A percentile compares a stretch with the other conserved stretches of the same genome.
Conservation (phyloP, 2,329 filamentous ascomycete species). For the Pestalotiopsis sp. region DNA sequence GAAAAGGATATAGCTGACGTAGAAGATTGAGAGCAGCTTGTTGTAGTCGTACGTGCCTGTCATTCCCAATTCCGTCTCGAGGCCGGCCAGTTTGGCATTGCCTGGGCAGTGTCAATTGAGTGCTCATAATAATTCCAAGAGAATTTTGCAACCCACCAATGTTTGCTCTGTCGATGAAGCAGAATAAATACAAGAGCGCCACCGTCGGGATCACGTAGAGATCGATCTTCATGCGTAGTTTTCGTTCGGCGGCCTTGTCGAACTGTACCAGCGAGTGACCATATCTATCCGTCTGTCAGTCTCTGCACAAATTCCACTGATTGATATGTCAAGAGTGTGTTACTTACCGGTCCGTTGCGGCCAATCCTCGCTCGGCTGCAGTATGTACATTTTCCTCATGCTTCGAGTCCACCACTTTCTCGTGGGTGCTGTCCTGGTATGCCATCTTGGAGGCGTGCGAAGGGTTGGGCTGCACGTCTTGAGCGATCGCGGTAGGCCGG, state of each 20-base stretch:
- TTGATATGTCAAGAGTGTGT: not conserved
- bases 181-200: slow-evolving; percentile 68
- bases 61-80: slow-evolving; percentile 64
- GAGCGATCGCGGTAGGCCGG: not conserved
- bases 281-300: slow-evolving; percentile 36
- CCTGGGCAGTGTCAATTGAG: slow-evolving; percentile 40
- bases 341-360: slow-evolving; percentile 49
- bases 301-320: not conserved
- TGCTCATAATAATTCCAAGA: not conserved
- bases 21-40: slow-evolving; percentile 68
- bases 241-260: slow-evolving; percentile 58
- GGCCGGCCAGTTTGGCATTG: slow-evolving; percentile 69
- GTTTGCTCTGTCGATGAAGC: slow-evolving; percentile 72
- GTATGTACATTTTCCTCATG: slow-evolving; percentile 22
- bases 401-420: not conserved
- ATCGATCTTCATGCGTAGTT: slow-evolving; percentile 64
- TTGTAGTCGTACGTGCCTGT: slow-evolving; percentile 68
- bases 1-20: slow-evolving; percentile 73
- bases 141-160: slow-evolving; percentile 51
- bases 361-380: slow-evolving; percentile 46
- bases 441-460: not conserved
- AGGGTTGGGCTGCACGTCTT: not conserved
- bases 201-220: slow-evolving; percentile 65
- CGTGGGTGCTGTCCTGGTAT: not conserved
- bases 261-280: slow-evolving; percentile 54